Conservation (phyloP, 352 stramenopile species). For the Phytopythium chamaehyphon region DNA sequence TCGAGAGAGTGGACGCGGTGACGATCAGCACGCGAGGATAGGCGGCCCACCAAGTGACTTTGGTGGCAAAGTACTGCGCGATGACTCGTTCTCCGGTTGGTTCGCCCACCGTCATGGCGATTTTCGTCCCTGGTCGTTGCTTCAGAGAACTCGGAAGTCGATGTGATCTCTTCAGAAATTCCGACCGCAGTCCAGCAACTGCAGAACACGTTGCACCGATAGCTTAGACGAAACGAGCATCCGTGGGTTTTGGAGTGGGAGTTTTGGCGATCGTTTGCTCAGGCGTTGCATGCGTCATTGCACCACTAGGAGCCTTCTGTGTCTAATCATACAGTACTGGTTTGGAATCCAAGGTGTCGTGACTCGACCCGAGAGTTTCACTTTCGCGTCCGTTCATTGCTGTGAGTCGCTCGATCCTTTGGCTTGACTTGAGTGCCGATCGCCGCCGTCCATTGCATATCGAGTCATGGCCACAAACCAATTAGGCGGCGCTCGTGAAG, state of each 20-base stretch:
- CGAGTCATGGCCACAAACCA: too few relatives aligned
- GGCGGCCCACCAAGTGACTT: conserved; percentile 62
- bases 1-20: conserved; percentile 41
- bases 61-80: conserved; percentile 66
- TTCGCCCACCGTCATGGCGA: conserved; percentile 17
- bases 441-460: too few relatives aligned
- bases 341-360: too few relatives aligned
- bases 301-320: too few relatives aligned
- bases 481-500: too few relatives aligned
- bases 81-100: conserved; percentile 28
- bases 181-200: too few relatives aligned
- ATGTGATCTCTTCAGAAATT: too few relatives aligned
- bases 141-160: too few relatives aligned
- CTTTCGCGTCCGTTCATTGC: not conserved
- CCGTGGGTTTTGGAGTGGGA: conserved; percentile 1
- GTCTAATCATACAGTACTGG: too few relatives aligned
- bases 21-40: conserved; percentile 59
- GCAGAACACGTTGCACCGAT: not conserved
- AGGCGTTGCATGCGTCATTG: conserved; percentile 2
- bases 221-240: conserved; percentile 2
- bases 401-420: not conserved
- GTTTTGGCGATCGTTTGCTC: not conserved
- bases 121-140: not conserved
- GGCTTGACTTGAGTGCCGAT: not conserved
- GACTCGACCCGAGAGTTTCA: not conserved